Evolutionary conservation across 1,139 yeast genomes (phyloP), one percentile per base, ranked within the genome.

Genomic region (Citeromyces siamensis): DNA sequence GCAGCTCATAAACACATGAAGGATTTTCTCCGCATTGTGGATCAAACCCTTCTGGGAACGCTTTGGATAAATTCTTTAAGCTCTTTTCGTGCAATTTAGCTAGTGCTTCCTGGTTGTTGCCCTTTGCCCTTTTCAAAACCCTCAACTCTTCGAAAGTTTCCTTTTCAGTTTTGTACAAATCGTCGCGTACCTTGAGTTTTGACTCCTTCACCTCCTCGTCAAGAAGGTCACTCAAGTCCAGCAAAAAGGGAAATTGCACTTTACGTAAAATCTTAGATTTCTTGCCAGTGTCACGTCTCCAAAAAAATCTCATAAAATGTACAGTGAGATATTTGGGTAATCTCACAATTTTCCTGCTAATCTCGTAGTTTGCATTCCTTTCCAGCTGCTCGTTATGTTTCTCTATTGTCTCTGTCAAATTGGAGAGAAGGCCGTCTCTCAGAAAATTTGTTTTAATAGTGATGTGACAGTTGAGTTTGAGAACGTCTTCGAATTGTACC

Each of bases 251-350:
- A 59, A 93, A 90, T 44, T 80, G 84, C 20, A 90, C 98, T 59
- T 80, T 86, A 53, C 98, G 77, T 55, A 90, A 66, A 55, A 90
- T 90, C 62, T 90, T 90, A 23, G 95, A 82, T 62, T 90, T 90
- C 60, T 81, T 83, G 46, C 75, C 77, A 6, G 94, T 83, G 42
- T 90, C 94, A 51, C 90, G 72, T 55, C 93, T 83, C 98, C 98
- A 90, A 58, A 76, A 90, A 56, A 90, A 90, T 51, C 99, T 71
- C 46, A 90, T 93, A 58, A 83, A 90, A 55, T 90, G 95, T 36
- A 93, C 85, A 10, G 93, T 83, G 48, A 90, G 66, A 52, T 80
- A 81, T 52, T 83, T 81, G 41, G 99, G 99, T 45, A 93, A 65
- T 50, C 85, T 75, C 2, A 81, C 71, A 41, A 90, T 80, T 39